Evolutionary conservation across 257 asterid species (phyloP), one percentile per base, ranked within the genome.

Genomic region (Cynanchum wilfordii): DNA sequence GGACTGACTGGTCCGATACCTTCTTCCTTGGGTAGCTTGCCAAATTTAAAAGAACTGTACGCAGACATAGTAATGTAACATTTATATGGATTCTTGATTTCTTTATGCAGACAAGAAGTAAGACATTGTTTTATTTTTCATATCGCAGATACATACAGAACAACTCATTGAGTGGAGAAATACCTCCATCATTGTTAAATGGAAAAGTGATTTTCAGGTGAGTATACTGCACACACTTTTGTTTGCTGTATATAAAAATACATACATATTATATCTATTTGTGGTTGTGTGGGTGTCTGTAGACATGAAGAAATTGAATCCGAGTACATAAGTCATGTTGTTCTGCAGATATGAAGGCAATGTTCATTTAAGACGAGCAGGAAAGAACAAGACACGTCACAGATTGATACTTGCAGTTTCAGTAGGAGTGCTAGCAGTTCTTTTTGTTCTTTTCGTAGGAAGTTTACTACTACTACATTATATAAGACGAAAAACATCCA

Each of bases 131-230:
- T 69, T 30, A 38, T 72, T 47, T 56, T 78, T 4, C 66, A 54
- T 58, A 45, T 73, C 78, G 76, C 92, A 91, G 99, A 88, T 75
- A 86, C 76, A 69, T 94, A 50, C 92, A 87, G 85, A 86, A 92
- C 87, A 94, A 94, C 88, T 87, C 96, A 62, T 80, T 94, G 73
- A 82, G 86, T 47, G 97, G 97, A 58, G 89, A 86, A 78, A 88
- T 94, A 84, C 98, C 93, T 68, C 73, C 80, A 55, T 73, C 87
- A 5, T 77, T 94, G 75, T 74, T 91, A 70, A 83, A 86, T 73
- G 93, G 86, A 74, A 88, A 86, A 83, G 59, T 91, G 40, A 82
- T 84, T 67, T 91, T 94, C 83, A 84, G 86, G 98, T 89, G 66
- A 86, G 87, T 74, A 67, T 42, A 65, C 59, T 74, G 25, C 65